phyloP scores from a whole-genome alignment of 177 flowering plant species.

The Vitis hybrid region DNA sequence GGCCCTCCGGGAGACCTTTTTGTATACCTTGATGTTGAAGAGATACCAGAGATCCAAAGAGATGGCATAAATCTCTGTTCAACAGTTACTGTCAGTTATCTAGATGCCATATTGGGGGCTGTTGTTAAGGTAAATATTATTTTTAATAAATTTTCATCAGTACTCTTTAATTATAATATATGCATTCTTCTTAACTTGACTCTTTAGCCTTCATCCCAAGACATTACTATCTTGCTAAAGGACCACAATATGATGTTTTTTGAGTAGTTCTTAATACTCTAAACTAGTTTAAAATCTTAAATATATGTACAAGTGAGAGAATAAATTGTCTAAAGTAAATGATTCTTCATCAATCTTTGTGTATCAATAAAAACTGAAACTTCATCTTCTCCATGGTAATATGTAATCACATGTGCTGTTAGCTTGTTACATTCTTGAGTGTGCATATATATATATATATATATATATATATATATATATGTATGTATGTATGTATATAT shows the following conservation, averaged over 20 bases:
- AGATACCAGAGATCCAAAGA: conserved; percentile 90
- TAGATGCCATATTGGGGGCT: conserved; percentile 89
- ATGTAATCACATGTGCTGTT: no score
- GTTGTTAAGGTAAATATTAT: conserved; percentile 57
- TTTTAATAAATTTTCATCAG: not conserved
- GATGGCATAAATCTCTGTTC: conserved; percentile 91
- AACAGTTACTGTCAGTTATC: conserved; percentile 66
- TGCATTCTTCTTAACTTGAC: not conserved
- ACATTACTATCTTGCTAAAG: not conserved
- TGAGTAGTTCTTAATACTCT: not conserved
- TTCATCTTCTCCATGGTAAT: no score
- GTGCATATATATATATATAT: no score
- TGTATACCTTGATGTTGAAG: conserved; percentile 89
- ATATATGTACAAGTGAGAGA: not conserved
- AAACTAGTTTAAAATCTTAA: not conserved
- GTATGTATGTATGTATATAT: no score
- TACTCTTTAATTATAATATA: not conserved
- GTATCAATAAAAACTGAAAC: no score
- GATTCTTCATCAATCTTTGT: no score
- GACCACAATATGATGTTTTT: not conserved
- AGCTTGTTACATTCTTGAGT: no score
- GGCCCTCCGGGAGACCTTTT: conserved; percentile 93
- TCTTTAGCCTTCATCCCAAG: not conserved
- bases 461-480: no score
- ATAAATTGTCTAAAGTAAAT: no score